These are phyloP conservation scores for Colletotrichum magnum DNA, from an alignment of 2,329 filamentous ascomycete species.

Conservation along the genomic window DNA sequence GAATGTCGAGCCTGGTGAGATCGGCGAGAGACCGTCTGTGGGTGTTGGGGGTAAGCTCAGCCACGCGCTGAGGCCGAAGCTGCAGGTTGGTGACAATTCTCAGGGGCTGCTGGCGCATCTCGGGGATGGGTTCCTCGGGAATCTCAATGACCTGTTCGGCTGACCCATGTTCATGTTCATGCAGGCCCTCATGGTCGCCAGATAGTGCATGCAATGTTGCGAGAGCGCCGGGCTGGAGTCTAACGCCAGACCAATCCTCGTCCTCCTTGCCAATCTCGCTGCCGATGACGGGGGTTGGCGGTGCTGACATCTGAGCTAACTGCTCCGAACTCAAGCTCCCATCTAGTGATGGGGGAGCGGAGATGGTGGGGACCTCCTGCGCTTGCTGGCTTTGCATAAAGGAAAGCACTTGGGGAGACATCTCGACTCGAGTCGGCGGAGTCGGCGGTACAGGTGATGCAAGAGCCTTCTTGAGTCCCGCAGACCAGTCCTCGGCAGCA, in stretches of 20 bases:
- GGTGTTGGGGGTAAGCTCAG: slow-evolving; percentile 54
- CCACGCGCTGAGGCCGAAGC: slow-evolving; percentile 45
- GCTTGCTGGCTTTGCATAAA: slow-evolving; percentile 76
- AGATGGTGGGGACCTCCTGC: slow-evolving; percentile 79
- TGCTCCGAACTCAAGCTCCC: slow-evolving; percentile 92
- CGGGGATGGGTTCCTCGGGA: slow-evolving; percentile 58
- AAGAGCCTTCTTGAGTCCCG: slow-evolving; percentile 62
- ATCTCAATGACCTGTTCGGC: slow-evolving; percentile 65
- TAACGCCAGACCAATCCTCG: slow-evolving; percentile 79
- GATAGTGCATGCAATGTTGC: slow-evolving; percentile 84
- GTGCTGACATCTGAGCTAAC: slow-evolving; percentile 85
- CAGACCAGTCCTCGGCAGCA: slow-evolving; percentile 59
- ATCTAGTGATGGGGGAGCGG: slow-evolving; percentile 89
- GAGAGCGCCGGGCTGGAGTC: slow-evolving; percentile 84
- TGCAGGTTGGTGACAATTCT: slow-evolving; percentile 63
- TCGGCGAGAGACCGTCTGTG: slow-evolving; percentile 75
- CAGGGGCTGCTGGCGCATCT: slow-evolving; percentile 68
- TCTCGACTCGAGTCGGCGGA: slow-evolving; percentile 77
- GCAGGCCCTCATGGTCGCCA: slow-evolving; percentile 62
- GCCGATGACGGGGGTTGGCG: slow-evolving; percentile 83
- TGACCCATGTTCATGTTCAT: slow-evolving; percentile 74
- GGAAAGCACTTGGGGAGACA: slow-evolving; percentile 81
- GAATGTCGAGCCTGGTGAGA: slow-evolving; percentile 87
- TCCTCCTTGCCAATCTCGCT: slow-evolving; percentile 68
- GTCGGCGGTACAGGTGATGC: slow-evolving; percentile 74